These are phyloP conservation scores for Grammothele lineata DNA, from an alignment of 768 basidiomycete species.

Conservation along the genomic window DNA sequence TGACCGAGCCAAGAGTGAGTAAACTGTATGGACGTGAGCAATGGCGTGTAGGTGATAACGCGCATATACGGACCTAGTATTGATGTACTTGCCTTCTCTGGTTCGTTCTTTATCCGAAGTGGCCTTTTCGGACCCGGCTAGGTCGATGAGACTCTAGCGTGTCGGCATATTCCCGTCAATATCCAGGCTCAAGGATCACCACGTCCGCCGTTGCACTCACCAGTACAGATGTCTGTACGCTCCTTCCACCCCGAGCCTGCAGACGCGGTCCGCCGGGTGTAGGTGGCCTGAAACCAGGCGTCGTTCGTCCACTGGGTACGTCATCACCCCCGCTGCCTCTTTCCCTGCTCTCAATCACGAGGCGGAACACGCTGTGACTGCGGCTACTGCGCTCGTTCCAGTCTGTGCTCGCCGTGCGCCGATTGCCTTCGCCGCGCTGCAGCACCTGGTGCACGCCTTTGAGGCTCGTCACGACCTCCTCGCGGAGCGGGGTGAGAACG, in stretches of 20 bases:
- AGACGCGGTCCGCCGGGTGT: constrained; percentile 60
- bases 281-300: constrained; percentile 47
- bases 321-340: constrained; percentile 41
- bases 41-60: not conserved
- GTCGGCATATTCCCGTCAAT: not conserved
- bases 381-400: constrained; percentile 97
- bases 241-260: constrained; percentile 75
- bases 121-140: constrained; percentile 95
- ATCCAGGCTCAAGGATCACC: not conserved
- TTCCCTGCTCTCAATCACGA: constrained; percentile 88
- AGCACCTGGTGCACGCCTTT: constrained; percentile 84
- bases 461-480: constrained; percentile 91
- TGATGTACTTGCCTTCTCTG: constrained; percentile 96
- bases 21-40: constrained; percentile 43
- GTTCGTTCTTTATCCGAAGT: constrained; percentile 94
- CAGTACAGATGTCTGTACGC: constrained; percentile 73
- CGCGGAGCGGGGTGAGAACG: constrained; percentile 72
- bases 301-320: constrained; percentile 42
- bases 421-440: constrained; percentile 78
- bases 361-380: constrained; percentile 90
- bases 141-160: constrained; percentile 80
- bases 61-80: constrained; percentile 55
- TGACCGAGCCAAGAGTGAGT: constrained; percentile 89
- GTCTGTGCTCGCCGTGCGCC: constrained; percentile 93
- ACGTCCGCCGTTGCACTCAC: no score